Base-by-base conservation (phyloP, 352 stramenopile species). In the Pythium scleroteichum region DNA sequence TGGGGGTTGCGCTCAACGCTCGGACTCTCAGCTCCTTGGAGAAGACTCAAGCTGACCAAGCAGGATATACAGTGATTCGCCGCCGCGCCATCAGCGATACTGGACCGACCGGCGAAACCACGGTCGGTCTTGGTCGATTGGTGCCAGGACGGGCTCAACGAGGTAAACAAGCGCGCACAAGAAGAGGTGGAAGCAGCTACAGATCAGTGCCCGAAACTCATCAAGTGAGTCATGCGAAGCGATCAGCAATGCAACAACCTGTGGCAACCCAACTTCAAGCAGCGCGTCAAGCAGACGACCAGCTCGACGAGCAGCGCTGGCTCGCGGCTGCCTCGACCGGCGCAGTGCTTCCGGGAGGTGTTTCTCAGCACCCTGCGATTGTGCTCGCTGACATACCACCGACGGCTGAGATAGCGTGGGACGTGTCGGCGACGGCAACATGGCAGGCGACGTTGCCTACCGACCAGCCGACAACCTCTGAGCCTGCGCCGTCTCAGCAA, bases 41-140 rank as follows among this genome's bases (percentile, higher is more conserved):
- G 41, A 46, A 64, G 9, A 58, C 52, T 0, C 55, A 70, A 26
- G 63, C 64, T 9, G 64, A 71, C 20, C 39, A 66, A 35, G 64
- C 64, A 6, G 64, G 64, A 19, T 71, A 71, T 51, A 71, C 64
- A 22, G 64, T 71, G 19, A 71, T 71, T 40, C 64, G 64, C 0
- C 51, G 53, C n/a, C 51, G 64, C 9, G 53, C 64, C 1, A 32
- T 52, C 4, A 64, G 57, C 12, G 64, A 71, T 19, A 17, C 49
- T 3, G 23, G 5, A 16, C 22, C 9, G 1, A n/a, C 13, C 26
- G 22, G 35, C 13, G n/a, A 35, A 4, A 24, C 32, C 13, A 33
- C 14, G 19, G 3, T 13, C 17, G 14, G 5, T 44, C 38, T 17
- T 44, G 17, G 38, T 44, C 38, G 29, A 35, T 10, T 10, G 10